These are phyloP conservation scores for Aureobasidium sp. DNA, from an alignment of 2,329 filamentous ascomycete genomes.

Conservation along the genomic window DNA sequence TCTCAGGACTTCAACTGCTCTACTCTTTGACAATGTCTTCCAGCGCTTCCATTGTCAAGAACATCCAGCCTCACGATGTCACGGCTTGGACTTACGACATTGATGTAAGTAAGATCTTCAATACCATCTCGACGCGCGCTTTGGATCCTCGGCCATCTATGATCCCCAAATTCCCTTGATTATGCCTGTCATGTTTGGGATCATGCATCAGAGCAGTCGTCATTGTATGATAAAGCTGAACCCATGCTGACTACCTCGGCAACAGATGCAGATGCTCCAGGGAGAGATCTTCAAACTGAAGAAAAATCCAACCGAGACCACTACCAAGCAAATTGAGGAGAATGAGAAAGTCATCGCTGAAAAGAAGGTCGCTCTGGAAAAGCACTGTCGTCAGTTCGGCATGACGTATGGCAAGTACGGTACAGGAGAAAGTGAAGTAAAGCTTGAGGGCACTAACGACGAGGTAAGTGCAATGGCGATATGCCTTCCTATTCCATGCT, in stretches of 20 bases:
- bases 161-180: no score
- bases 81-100: constrained; percentile 6
- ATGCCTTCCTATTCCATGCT: not conserved
- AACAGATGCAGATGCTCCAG: constrained; percentile 1
- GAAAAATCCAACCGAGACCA: not conserved
- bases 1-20: not conserved
- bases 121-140: not conserved
- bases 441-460: not conserved
- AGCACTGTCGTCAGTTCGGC: not conserved
- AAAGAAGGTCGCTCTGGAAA: not conserved
- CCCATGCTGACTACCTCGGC: not conserved
- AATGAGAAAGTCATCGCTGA: not conserved
- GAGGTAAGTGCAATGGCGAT: not conserved
- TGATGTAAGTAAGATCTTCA: not conserved
- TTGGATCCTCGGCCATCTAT: not conserved
- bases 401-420: not conserved
- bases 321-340: not conserved
- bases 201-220: no score
- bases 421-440: not conserved
- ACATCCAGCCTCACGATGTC: not conserved
- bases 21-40: not conserved
- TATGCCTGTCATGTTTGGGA: no score
- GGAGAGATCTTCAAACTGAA: not conserved
- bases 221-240: no score
- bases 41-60: not conserved